Percentiles rank a stretch among this genome's conserved stretches.
These are phyloP conservation scores for Mentha longifolia DNA, from an alignment of 257 asterid genomes.

Conservation along the genomic window DNA sequence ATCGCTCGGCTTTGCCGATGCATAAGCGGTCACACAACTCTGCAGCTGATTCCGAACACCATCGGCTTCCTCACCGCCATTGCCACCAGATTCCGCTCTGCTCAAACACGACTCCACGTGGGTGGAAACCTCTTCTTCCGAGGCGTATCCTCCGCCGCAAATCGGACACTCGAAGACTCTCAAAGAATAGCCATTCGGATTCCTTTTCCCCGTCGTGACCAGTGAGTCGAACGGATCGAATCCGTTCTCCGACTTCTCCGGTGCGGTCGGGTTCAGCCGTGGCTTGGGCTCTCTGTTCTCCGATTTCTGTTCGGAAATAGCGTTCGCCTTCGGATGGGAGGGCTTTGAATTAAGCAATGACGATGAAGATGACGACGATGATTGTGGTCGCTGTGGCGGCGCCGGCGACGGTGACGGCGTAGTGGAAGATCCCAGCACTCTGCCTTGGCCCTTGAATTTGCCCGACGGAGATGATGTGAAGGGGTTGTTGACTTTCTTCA, in stretches of 20 bases:
- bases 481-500: conserved; percentile 83
- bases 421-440: conserved; percentile 78
- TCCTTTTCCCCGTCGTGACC: conserved; percentile 78
- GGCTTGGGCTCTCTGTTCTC: conserved; percentile 35
- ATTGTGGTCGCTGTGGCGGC: conserved; percentile 36
- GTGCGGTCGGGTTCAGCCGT: conserved; percentile 32
- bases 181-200: conserved; percentile 72
- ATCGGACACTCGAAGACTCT: conserved; percentile 84
- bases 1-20: conserved; percentile 69
- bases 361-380: conserved; percentile 35
- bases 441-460: conserved; percentile 89
- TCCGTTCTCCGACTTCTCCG: conserved; percentile 42
- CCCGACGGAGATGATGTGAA: conserved; percentile 73
- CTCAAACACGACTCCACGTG: conserved; percentile 79
- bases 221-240: conserved; percentile 82
- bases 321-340: conserved; percentile 37
- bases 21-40: conserved; percentile 58
- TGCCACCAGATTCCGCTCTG: conserved; percentile 31
- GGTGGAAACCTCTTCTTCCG: conserved; percentile 77
- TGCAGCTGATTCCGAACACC: conserved; percentile 51
- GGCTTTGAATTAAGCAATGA: conserved; percentile 39
- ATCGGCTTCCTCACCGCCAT: conserved; percentile 32
- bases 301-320: conserved; percentile 36
- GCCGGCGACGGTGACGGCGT: conserved; percentile 47
- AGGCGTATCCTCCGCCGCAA: conserved; percentile 66